Conservation (phyloP, 176 grass and related monocot genomes). For the Avena sativa region DNA sequence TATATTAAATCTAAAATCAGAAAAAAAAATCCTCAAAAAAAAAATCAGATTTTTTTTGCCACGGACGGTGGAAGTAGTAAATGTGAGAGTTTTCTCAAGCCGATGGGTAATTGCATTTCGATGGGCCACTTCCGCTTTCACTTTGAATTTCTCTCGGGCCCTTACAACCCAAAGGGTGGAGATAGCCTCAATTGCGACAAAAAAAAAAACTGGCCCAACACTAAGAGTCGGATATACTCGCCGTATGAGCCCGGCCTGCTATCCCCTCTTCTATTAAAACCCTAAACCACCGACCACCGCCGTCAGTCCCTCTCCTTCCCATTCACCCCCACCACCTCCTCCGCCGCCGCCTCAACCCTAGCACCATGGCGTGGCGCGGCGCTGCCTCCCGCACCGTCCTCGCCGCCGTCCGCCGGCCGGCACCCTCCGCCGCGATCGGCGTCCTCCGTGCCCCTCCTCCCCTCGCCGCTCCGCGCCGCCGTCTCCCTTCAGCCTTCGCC, state of each 20-base stretch:
- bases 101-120: too few relatives aligned
- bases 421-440: slow-evolving; percentile 20
- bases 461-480: slow-evolving; percentile 46
- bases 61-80: too few relatives aligned
- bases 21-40: too few relatives aligned
- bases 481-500: slow-evolving; percentile 51
- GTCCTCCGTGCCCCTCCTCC: slow-evolving; percentile 42
- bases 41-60: too few relatives aligned
- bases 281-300: slow-evolving; percentile 49
- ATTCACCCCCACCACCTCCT: background rate
- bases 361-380: slow-evolving; percentile 83
- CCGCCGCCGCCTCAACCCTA: slow-evolving; percentile 31
- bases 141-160: too few relatives aligned
- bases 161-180: too few relatives aligned
- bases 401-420: slow-evolving; percentile 53
- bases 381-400: slow-evolving; percentile 69
- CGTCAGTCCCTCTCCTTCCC: background rate
- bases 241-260: background rate
- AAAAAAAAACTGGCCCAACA: background rate
- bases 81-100: too few relatives aligned
- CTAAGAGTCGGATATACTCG: background rate
- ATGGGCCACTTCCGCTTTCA: too few relatives aligned
- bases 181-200: background rate
- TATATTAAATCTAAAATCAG: too few relatives aligned
- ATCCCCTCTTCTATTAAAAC: slow-evolving; percentile 35